phyloP scores from a whole-genome alignment of 1,284 basidiomycete species.

The Ustilago hordei region DNA sequence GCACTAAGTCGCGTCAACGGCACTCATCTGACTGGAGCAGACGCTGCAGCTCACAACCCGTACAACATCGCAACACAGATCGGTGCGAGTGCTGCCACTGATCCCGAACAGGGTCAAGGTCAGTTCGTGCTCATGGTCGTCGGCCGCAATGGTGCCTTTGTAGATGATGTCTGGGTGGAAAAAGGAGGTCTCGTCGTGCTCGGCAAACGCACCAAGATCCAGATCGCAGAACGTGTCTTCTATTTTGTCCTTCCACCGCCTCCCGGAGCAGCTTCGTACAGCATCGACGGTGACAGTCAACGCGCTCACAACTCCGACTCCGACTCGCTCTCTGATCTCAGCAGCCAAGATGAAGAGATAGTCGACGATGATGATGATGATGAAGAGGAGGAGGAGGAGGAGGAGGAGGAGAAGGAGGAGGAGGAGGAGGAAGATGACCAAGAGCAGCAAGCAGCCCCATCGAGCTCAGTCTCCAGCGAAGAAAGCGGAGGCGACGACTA shows the following conservation, averaged over 20 bases:
- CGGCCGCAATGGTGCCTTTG: conserved; percentile 96
- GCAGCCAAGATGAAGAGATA: conserved; percentile 51
- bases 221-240: conserved; percentile 97
- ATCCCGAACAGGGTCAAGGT: conserved; percentile 73
- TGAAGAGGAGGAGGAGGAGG: conserved; percentile 24
- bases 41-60: conserved; percentile 28
- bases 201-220: conserved; percentile 84
- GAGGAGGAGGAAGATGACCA: conserved; percentile 14
- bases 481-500: conserved; percentile 37
- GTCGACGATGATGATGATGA: conserved; percentile 25
- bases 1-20: conserved; percentile 47
- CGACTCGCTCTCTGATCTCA: conserved; percentile 52
- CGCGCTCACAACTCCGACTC: conserved; percentile 42
- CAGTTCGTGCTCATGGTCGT: conserved; percentile 88
- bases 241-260: conserved; percentile 86
- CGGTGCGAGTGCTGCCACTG: conserved; percentile 22
- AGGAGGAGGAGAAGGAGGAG: conserved; percentile 27
- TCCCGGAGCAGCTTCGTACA: conserved; percentile 26
- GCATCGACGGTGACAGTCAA: conserved; percentile 34
- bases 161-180: conserved; percentile 93
- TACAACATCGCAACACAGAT: conserved; percentile 25
- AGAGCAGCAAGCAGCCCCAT: conserved; percentile 15
- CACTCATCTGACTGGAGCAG: conserved; percentile 20
- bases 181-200: conserved; percentile 82
- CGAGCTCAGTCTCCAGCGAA: conserved; percentile 26